Conservation (phyloP, 176 grass and related monocot species). For the Neostapfia colusana region DNA sequence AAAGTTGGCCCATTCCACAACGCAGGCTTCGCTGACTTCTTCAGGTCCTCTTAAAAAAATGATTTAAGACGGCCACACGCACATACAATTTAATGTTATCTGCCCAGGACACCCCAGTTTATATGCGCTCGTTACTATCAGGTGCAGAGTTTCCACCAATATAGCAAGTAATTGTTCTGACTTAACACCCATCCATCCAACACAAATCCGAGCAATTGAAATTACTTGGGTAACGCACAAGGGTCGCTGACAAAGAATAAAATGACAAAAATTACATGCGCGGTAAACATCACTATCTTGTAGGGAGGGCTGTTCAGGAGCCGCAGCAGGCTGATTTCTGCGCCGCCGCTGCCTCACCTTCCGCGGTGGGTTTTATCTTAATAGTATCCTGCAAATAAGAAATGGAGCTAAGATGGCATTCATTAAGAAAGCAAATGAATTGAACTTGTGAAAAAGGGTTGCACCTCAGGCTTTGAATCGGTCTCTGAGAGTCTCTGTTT, state of each 20-base stretch:
- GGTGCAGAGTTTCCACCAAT: conserved; percentile 25
- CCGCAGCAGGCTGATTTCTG: conserved; percentile 59
- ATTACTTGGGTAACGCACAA: conserved; percentile 36
- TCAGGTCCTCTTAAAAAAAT: not conserved
- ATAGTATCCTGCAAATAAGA: conserved; percentile 48
- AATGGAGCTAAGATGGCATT: not conserved
- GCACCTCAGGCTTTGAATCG: conserved; percentile 53
- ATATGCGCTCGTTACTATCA: conserved; percentile 28
- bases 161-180: conserved; percentile 42
- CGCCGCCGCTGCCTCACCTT: not conserved
- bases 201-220: conserved; percentile 34
- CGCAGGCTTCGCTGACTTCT: not conserved
- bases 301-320: conserved; percentile 26
- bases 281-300: conserved; percentile 21
- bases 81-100: no score
- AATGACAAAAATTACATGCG: conserved; percentile 50
- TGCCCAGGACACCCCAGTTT: not conserved
- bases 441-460: not conserved
- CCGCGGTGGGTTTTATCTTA: conserved; percentile 49
- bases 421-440: no score
- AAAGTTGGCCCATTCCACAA: no score
- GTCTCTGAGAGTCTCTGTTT: conserved; percentile 53
- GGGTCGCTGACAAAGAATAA: conserved; percentile 42
- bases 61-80: not conserved
- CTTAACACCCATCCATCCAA: conserved; percentile 44